Base-by-base conservation (phyloP, 352 stramenopile species). In the Elongisporangium senticosum region DNA sequence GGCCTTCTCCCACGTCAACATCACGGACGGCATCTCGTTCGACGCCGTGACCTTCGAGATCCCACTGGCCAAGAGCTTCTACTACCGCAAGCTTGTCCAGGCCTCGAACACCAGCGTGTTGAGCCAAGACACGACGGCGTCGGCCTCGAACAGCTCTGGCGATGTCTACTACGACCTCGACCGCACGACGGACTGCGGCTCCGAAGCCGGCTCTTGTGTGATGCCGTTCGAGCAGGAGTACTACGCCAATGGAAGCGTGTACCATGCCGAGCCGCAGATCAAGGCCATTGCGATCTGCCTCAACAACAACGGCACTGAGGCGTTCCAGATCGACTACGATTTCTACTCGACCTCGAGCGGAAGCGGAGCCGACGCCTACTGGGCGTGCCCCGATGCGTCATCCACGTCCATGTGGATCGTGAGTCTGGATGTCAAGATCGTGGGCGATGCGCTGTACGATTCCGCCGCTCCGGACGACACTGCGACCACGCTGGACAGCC, bases 401-500 rank as follows among this genome's bases (percentile, higher is more conserved):
- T 62, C 71, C 7, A 69, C 72, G 28, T 79, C 72, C 1, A 71
- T 86, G 63, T 60, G 84, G n/a, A 63, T 87, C 49, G 75, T 78
- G 43, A 74, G 70, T 49, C 66, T 83, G 17, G 68, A 50, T 4
- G 73, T 68, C 23, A 62, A 71, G 15, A 72, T 83, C 7, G 50
- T 74, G 7, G 75, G 65, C 1, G 72, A 82, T 40, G 54, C 65
- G 1, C 53, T 82, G 62, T 72, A 43, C 51, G 53, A 5, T 43
- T 55, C 1, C 23, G 20, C 10, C 14, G 24, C 33, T 17, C 1
- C n/a, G 17, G 7, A 28, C 26, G 3, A 26, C 40, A 15, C 28
- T 37, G 39, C 53, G 58, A 10, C 55, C 69, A 15, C 39, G 62
- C 23, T 63, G 70, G 4, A 63, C 47, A n/a, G 63, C 79, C 58